Percentiles rank a stretch among this genome's conserved stretches.
Evolutionary conservation across 177 flowering plant species (phyloP).

Genomic region (Telopea speciosissima): DNA sequence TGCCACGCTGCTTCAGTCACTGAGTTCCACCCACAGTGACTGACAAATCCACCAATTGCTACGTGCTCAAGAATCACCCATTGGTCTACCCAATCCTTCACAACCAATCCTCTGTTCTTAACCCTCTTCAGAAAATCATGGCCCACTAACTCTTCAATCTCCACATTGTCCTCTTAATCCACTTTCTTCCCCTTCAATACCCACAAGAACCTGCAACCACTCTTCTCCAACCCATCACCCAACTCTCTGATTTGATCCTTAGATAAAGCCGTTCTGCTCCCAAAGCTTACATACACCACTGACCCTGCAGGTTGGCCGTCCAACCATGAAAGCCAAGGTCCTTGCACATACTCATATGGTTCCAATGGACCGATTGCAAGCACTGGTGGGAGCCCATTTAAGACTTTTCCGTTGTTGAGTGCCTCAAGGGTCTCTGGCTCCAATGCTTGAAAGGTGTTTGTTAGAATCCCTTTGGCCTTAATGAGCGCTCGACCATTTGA

Average conservation of each 20-base stretch:
- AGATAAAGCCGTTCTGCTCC: constrained; percentile 45
- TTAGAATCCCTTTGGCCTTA: constrained; percentile 30
- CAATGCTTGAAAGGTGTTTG: constrained; percentile 35
- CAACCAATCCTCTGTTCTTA: constrained; percentile 25
- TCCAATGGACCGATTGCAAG: constrained; percentile 34
- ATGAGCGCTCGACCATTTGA: constrained; percentile 14
- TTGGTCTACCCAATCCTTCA: constrained; percentile 27
- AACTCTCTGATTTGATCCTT: constrained; percentile 43
- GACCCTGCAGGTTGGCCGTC: constrained; percentile 36
- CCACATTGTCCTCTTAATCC: constrained; percentile 38
- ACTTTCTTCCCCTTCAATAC: constrained; percentile 41
- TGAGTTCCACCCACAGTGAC: constrained; percentile 32
- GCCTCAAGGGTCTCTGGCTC: constrained; percentile 35
- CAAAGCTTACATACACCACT: constrained; percentile 52
- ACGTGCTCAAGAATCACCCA: constrained; percentile 15
- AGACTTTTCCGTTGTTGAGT: constrained; percentile 23
- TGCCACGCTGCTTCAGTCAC: constrained; percentile 17
- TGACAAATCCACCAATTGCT: constrained; percentile 20
- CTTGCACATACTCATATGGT: constrained; percentile 16
- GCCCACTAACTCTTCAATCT: constrained; percentile 28
- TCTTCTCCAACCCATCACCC: constrained; percentile 32
- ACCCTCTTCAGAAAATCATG: constrained; percentile 20
- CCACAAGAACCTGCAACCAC: constrained; percentile 47
- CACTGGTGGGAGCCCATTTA: constrained; percentile 24
- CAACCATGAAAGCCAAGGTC: constrained; percentile 36